Percentiles rank a stretch among this genome's conserved stretches.
These are phyloP conservation scores for Botrytis byssoidea DNA, from an alignment of 2,329 filamentous ascomycete genomes.

Conservation along the genomic window DNA sequence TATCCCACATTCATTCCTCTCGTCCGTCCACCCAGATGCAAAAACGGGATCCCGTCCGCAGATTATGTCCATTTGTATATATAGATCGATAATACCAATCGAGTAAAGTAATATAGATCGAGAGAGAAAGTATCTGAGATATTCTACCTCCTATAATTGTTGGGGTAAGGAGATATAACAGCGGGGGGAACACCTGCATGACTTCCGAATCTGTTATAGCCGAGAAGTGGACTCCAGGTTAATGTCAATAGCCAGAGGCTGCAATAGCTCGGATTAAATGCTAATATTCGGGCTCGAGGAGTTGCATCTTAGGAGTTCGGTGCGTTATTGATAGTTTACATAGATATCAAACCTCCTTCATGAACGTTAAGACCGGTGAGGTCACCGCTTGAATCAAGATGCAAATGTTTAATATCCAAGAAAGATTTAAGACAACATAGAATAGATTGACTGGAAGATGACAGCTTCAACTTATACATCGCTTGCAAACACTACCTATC, in stretches of 20 bases:
- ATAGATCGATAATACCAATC: neutral
- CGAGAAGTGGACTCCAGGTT: neutral
- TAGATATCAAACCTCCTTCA: neutral
- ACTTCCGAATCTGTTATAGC: neutral
- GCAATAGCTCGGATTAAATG: accelerated
- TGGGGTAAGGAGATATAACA: neutral
- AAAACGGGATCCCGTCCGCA: neutral
- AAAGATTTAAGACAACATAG: neutral
- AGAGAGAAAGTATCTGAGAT: neutral
- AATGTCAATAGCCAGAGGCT: neutral
- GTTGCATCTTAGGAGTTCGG: accelerated
- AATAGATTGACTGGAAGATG: neutral
- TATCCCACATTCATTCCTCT: neutral
- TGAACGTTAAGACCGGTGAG: neutral
- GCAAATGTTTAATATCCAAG: neutral
- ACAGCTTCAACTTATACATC: neutral
- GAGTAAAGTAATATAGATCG: neutral
- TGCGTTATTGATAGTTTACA: neutral
- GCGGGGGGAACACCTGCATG: neutral
- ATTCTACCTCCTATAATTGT: neutral
- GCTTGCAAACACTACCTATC: neutral
- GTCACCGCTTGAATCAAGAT: neutral
- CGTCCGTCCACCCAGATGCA: neutral
- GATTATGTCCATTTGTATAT: neutral
- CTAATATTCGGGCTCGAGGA: neutral